phyloP scores from a whole-genome alignment of 2,329 filamentous ascomycete species.

The Diaporthe amygdali region DNA sequence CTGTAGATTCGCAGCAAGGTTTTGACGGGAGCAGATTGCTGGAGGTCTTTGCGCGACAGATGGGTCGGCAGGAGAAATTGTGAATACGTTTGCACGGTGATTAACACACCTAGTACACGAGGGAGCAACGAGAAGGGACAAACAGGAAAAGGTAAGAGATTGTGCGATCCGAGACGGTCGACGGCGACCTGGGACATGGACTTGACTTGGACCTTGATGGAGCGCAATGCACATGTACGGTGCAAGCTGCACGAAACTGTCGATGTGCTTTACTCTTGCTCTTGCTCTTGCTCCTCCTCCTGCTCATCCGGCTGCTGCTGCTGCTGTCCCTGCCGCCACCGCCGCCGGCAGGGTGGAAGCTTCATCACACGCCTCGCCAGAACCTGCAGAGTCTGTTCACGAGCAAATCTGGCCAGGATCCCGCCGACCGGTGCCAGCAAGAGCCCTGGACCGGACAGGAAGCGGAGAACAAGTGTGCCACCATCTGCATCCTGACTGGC shows the following conservation, averaged over 20 bases:
- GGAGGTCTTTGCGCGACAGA: constrained; percentile 8
- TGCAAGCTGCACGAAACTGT: neutral
- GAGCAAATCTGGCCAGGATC: neutral
- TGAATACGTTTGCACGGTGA: constrained; percentile 7
- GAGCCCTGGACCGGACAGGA: constrained; percentile 5
- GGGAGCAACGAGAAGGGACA: neutral
- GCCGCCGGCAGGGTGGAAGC: neutral
- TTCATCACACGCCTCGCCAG: neutral
- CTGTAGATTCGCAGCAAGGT: constrained; percentile 5
- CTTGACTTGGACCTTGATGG: neutral
- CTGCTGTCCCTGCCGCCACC: neutral
- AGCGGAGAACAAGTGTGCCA: constrained; percentile 5
- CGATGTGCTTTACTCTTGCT: neutral
- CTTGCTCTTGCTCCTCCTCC: neutral
- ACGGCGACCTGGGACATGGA: neutral
- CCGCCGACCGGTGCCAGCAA: constrained; percentile 11
- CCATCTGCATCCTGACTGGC: neutral
- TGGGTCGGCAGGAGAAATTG: neutral
- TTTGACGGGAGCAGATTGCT: constrained; percentile 2
- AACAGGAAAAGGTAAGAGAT: neutral
- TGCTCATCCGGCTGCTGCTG: neutral
- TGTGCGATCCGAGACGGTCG: neutral
- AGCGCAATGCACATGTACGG: neutral
- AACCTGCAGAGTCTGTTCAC: constrained; percentile 4
- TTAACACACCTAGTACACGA: neutral